Percentiles rank a stretch among this genome's conserved stretches.
Evolutionary conservation across 2,329 filamentous ascomycete genomes (phyloP).

Genomic region (Phaeosphaeriaceae sp.): DNA sequence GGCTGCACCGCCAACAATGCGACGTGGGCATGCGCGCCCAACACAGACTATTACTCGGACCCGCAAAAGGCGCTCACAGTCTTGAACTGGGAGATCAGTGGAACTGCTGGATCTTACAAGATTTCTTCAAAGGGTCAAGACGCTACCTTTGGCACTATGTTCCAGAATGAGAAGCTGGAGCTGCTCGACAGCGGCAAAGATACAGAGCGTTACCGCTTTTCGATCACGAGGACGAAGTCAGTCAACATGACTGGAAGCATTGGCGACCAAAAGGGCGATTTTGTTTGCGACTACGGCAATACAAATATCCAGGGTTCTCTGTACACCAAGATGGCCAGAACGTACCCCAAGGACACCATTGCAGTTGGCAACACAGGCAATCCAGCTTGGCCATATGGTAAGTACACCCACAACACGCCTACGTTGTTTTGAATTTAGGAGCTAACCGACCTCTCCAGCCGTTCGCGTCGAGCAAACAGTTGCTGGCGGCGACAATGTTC

Average conservation of each 20-base stretch:
- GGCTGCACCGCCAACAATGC: slow-evolving; percentile 65
- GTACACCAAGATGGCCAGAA: slow-evolving; percentile 62
- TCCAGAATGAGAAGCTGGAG: slow-evolving; percentile 60
- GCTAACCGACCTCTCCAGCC: slow-evolving; percentile 38
- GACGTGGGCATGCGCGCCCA: slow-evolving; percentile 70
- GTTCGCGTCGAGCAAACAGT: slow-evolving; percentile 63
- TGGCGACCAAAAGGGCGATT: slow-evolving; percentile 53
- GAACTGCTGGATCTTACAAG: slow-evolving; percentile 50
- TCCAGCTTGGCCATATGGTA: slow-evolving; percentile 46
- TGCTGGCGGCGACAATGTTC: slow-evolving; percentile 56
- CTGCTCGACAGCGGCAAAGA: slow-evolving; percentile 57
- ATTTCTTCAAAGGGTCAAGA: slow-evolving; percentile 61
- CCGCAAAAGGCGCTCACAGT: slow-evolving; percentile 54
- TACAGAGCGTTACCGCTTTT: slow-evolving; percentile 66
- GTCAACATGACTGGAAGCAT: slow-evolving; percentile 59
- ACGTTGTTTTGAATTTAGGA: slow-evolving; percentile 11
- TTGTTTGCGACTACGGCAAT: slow-evolving; percentile 65
- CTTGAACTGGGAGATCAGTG: slow-evolving; percentile 68
- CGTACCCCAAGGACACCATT: slow-evolving; percentile 44
- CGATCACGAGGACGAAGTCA: slow-evolving; percentile 59
- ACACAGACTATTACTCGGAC: slow-evolving; percentile 56
- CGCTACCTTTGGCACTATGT: slow-evolving; percentile 64
- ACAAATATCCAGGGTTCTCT: slow-evolving; percentile 65
- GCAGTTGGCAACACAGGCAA: slow-evolving; percentile 36
- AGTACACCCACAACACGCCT: slow-evolving; percentile 3